Evolutionary conservation across 208 protist species (phyloP).

Genomic region (Trypanosoma rangeli): DNA sequence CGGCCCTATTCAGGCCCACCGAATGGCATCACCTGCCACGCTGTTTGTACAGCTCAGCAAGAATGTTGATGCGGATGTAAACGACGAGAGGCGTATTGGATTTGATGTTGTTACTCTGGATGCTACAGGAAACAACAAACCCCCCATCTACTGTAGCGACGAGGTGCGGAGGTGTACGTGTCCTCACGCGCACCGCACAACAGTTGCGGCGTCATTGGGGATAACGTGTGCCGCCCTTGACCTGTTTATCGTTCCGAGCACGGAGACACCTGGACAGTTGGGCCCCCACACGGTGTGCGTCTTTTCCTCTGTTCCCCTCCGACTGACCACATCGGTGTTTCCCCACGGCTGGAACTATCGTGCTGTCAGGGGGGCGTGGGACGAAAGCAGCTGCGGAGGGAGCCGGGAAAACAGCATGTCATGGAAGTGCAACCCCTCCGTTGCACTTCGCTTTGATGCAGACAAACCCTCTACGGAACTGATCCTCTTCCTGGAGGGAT

Average conservation of each 20-base stretch:
- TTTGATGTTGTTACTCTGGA: conserved; percentile 62
- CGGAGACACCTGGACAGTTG: conserved; percentile 37
- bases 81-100: conserved; percentile 71
- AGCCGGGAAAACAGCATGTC: conserved; percentile 52
- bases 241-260: conserved; percentile 73
- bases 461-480: conserved; percentile 28
- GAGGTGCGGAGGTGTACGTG: conserved; percentile 38
- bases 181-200: conserved; percentile 42
- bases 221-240: conserved; percentile 42
- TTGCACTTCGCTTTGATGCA: conserved; percentile 37
- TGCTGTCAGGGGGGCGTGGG: conserved; percentile 53
- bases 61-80: conserved; percentile 58
- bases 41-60: conserved; percentile 71
- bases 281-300: conserved; percentile 70
- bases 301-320: conserved; percentile 57
- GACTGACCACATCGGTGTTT: conserved; percentile 42
- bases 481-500: conserved; percentile 47
- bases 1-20: conserved; percentile 24
- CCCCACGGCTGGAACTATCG: conserved; percentile 81
- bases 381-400: conserved; percentile 71
- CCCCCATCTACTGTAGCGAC: conserved; percentile 46
- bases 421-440: conserved; percentile 84
- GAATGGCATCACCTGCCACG: conserved; percentile 32
- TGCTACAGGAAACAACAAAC: conserved; percentile 25
- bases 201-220: conserved; percentile 42